Evolutionary conservation across 192 early-diverging fungal genomes (phyloP).

Genomic region (Dimargaris cristalligena): DNA sequence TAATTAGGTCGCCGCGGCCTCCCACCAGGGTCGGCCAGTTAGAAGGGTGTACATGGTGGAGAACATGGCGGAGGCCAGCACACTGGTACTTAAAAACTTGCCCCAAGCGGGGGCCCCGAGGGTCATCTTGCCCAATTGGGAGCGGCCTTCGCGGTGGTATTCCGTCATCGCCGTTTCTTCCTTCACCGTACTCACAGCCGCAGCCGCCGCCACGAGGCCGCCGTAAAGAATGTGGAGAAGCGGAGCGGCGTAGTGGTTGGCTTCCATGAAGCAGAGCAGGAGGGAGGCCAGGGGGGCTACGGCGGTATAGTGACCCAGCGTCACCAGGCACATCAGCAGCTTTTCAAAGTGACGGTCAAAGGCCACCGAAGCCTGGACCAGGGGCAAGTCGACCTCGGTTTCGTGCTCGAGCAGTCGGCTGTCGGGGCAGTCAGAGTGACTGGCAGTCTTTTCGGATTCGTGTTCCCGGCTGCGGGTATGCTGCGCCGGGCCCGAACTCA

Average conservation of each 20-base stretch:
- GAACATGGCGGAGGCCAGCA: too few relatives aligned
- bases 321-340: neutral
- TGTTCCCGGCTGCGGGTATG: too few relatives aligned
- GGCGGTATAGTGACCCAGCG: neutral
- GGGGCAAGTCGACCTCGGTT: neutral
- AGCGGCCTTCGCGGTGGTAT: too few relatives aligned
- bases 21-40: neutral
- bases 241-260: neutral
- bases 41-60: neutral
- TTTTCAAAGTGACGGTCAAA: neutral
- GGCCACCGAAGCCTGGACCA: constrained; percentile 1
- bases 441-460: too few relatives aligned
- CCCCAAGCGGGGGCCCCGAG: too few relatives aligned
- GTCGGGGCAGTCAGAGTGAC: too few relatives aligned
- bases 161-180: too few relatives aligned
- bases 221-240: constrained; percentile 1
- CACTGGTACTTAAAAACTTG: too few relatives aligned
- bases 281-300: neutral
- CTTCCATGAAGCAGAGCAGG: constrained; percentile 1
- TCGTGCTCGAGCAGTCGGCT: neutral
- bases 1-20: too few relatives aligned
- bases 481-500: too few relatives aligned
- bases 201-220: neutral
- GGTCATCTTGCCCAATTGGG: too few relatives aligned
- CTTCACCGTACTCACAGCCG: too few relatives aligned